Percentiles rank a stretch among this genome's conserved stretches.
Conservation (phyloP, 768 basidiomycete genomes). For the Udeniomyces megalosporus region DNA sequence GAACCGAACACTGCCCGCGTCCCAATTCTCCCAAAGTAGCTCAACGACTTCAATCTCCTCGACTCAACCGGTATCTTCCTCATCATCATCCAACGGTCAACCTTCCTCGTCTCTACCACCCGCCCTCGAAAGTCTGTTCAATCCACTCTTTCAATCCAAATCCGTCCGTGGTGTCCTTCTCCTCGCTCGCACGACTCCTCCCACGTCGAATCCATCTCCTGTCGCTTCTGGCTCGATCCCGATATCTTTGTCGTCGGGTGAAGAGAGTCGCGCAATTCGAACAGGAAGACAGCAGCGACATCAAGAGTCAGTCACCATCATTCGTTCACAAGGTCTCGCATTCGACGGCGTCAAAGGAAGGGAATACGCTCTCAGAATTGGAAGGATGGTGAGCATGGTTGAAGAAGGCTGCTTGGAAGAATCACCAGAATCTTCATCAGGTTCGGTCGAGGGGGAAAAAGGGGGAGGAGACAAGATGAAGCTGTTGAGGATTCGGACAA, state of each 20-base stretch:
- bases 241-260: too few relatives aligned
- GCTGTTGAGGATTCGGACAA: slow-evolving; percentile 81
- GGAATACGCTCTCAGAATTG: slow-evolving; percentile 25
- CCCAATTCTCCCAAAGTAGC: too few relatives aligned
- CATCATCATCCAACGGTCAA: neutral
- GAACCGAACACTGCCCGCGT: too few relatives aligned
- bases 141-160: slow-evolving; percentile 1
- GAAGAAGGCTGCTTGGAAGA: slow-evolving; percentile 41
- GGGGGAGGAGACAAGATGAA: slow-evolving; percentile 52
- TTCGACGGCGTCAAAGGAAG: slow-evolving; percentile 28
- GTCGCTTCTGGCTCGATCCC: too few relatives aligned
- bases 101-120: slow-evolving; percentile 9
- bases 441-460: too few relatives aligned
- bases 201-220: too few relatives aligned
- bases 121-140: neutral
- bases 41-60: too few relatives aligned
- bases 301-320: slow-evolving; percentile 44
- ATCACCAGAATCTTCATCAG: neutral
- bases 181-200: slow-evolving; percentile 3
- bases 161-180: slow-evolving; percentile 12
- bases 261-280: too few relatives aligned
- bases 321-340: slow-evolving; percentile 42
- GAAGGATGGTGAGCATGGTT: slow-evolving; percentile 57
- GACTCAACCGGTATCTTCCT: too few relatives aligned
- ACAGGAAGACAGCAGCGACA: neutral